Evolutionary conservation across 768 basidiomycete species (phyloP), one percentile per base, ranked within the genome.

Genomic region (Tricholoma bakamatsutake): DNA sequence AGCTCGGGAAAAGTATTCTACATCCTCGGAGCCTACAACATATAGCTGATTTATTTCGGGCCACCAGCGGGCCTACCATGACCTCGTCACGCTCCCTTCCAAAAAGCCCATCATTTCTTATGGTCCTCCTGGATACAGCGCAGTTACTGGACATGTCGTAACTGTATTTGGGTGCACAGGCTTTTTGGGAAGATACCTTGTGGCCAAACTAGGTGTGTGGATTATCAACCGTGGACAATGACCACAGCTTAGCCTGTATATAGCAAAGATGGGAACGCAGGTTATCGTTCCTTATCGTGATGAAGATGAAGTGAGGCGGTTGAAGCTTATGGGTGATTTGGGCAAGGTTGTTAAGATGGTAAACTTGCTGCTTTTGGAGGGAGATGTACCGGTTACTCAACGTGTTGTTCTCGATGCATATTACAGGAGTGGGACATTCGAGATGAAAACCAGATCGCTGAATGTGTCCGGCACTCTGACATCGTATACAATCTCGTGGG

Each of bases 101-200:
- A 67, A 68, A 59, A 85, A 85, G 62, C 85, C 91, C 37, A 75
- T 91, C 61, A 76, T 95, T 64, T 80, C 85, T 5, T 76, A 83
- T 61, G 95, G 94, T 17, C 80, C 84, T 52, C 85, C 87, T 52
- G 94, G 88, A 58, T 90, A 93, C 66, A 90, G 89, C 65, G 87
- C 92, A 3, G 86, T 88, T 57, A 86, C 88, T 40, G 97, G 96
- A 2, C 94, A 95, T 72, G 82, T 87, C 35, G 96, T 88, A 40
- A 99, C 97, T 13, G 95, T 98, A 50, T 98, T 99, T 78, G 97
- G 97, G 21, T 90, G 87, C 68, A 97, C 95, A 3, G 92, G 95
- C 5, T 98, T 98, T 70, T 75, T 99, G 56, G 97, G 96, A 45
- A 78, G 94, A 67, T 98, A 98, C 71, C 77, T 98, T 43, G 91